phyloP scores from a whole-genome alignment of 345 rosid species.

The Atalantia buxifolia region DNA sequence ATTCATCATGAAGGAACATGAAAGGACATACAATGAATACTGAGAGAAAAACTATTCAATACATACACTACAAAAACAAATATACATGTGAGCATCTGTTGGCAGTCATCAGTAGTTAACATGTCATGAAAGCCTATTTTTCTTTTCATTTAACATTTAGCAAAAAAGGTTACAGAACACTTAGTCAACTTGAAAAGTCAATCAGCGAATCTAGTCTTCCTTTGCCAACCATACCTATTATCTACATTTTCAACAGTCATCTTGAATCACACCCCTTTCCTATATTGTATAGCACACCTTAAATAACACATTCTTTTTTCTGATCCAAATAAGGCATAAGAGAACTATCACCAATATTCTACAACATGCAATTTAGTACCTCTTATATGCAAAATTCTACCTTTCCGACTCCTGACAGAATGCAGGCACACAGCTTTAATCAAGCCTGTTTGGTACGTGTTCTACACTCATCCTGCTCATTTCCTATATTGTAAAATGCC shows the following conservation, averaged over 20 bases:
- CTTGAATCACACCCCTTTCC: neutral
- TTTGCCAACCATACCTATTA: neutral
- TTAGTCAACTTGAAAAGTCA: neutral
- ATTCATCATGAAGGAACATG: neutral
- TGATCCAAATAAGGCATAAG: neutral
- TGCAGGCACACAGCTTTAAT: neutral
- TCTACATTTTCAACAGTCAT: neutral
- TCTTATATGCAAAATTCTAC: neutral
- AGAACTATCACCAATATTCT: neutral
- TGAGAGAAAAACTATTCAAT: neutral
- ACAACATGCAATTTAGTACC: neutral
- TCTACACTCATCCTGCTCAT: neutral
- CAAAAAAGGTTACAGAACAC: neutral
- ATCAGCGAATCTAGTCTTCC: neutral
- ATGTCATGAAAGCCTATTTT: neutral
- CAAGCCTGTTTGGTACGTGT: neutral
- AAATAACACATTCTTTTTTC: neutral
- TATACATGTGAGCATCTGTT: neutral
- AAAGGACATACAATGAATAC: neutral
- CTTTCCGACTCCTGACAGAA: neutral
- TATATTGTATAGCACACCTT: neutral
- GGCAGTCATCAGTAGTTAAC: neutral
- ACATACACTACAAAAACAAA: neutral
- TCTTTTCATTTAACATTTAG: neutral
- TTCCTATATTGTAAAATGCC: neutral